Evolutionary conservation across 768 basidiomycete genomes (phyloP), one percentile per base, ranked within the genome.

Genomic region (Leucocoprinus leucothites): DNA sequence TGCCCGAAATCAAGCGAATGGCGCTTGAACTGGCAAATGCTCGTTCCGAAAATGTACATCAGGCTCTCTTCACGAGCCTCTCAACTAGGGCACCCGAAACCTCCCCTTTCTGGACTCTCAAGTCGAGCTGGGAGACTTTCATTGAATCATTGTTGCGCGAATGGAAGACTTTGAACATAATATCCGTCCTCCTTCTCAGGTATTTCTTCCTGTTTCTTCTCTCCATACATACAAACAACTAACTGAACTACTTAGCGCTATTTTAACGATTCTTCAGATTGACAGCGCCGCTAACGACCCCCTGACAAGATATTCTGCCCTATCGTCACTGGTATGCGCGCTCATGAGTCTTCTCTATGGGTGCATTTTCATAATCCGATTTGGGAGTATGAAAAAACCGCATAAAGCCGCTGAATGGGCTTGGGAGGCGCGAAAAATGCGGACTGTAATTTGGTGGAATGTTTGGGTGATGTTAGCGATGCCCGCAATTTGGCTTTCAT

Each of bases 391-490:
- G 86, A 74, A 78, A 18, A 82, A 75, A 57, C 81, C 85, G 71
- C 72, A 82, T 61, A 82, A 81, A 61, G 86, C 85, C 1, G 79
- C 80, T 6, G 76, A 79, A 43, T 87, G 84, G 82, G 84, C 84
- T 3, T 72, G 81, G 65, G 86, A 87, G 61, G 80, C 83, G 1
- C 75, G 79, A 47, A 67, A 66, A 41, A 58, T 60, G 1, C 61
- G 57, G 11, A 61, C 66, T 0, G 45, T 47, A 0, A 67, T 71
- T 25, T 69, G 62, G 56, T 75, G 86, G 86, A 88, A 88, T 57
- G 81, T 87, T 16, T 87, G 86, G 85, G 79, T 87, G 1, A 57
- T 87, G 18, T 72, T 88, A 25, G 81, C 85, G 0, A 77, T 84
- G 72, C 86, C 86, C 0, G 80, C 77, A 0, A 62, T 83, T 13